phyloP scores from a whole-genome alignment of 2,329 filamentous ascomycete genomes.

The Fusarium illudens region DNA sequence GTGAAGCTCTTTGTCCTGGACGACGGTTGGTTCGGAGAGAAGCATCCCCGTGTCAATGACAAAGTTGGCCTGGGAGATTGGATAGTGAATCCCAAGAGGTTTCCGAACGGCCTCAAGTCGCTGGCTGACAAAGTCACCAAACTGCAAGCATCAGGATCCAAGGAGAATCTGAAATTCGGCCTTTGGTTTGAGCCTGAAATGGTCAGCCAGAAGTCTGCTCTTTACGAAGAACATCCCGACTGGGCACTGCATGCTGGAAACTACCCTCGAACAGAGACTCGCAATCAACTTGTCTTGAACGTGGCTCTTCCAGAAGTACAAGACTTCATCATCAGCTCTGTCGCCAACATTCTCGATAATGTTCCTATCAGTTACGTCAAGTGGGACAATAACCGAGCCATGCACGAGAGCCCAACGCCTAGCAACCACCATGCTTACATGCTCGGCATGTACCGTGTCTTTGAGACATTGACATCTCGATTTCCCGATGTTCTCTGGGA shows the following conservation, averaged over 20 bases:
- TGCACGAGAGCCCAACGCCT: slow-evolving; percentile 66
- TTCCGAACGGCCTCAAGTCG: slow-evolving; percentile 63
- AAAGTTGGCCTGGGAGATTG: slow-evolving; percentile 70
- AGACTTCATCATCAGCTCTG: slow-evolving; percentile 65
- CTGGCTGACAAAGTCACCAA: slow-evolving; percentile 61
- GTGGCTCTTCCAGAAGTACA: slow-evolving; percentile 68
- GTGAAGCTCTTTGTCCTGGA: slow-evolving; percentile 71
- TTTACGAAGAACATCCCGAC: slow-evolving; percentile 70
- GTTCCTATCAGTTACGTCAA: slow-evolving; percentile 69
- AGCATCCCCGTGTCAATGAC: slow-evolving; percentile 67
- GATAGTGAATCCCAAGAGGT: slow-evolving; percentile 65
- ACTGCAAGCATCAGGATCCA: slow-evolving; percentile 57
- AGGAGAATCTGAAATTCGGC: slow-evolving; percentile 63
- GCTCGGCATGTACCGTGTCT: slow-evolving; percentile 69
- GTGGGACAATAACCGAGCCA: slow-evolving; percentile 73
- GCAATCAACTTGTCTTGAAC: slow-evolving; percentile 70
- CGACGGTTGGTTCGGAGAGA: slow-evolving; percentile 71
- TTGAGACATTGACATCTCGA: slow-evolving; percentile 64
- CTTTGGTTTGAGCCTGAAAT: slow-evolving; percentile 76
- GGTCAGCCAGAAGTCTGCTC: slow-evolving; percentile 68
- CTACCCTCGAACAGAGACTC: slow-evolving; percentile 63
- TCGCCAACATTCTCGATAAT: slow-evolving; percentile 63
- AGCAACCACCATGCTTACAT: slow-evolving; percentile 67
- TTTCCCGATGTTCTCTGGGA: slow-evolving; percentile 72
- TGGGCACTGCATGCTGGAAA: slow-evolving; percentile 68